Evolutionary conservation across 805 yeast genomes (phyloP).

Genomic region (Candida andamanensis): DNA sequence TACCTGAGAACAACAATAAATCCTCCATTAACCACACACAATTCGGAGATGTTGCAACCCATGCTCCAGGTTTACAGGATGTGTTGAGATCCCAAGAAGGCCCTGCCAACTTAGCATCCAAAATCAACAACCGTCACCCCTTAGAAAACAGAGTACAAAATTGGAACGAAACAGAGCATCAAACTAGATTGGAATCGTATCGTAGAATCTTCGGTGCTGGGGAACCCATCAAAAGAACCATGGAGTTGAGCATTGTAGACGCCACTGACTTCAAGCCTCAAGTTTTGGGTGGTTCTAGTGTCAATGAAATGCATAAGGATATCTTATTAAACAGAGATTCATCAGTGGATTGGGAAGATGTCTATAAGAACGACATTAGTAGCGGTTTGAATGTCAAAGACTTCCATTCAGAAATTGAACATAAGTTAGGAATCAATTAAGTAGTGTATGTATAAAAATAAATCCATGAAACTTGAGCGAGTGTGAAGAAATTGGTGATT

Average conservation of each 20-base stretch:
- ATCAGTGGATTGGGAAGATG: conserved; percentile 88
- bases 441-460: neutral
- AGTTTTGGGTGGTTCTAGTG: conserved; percentile 47
- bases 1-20: conserved; percentile 47
- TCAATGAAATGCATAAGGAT: conserved; percentile 60
- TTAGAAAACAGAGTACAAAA: conserved; percentile 66
- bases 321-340: conserved; percentile 75
- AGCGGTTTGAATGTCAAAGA: conserved; percentile 38
- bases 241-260: conserved; percentile 78
- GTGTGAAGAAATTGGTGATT: neutral
- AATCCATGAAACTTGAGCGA: neutral
- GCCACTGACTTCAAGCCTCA: conserved; percentile 66
- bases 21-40: conserved; percentile 47
- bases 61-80: conserved; percentile 69
- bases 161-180: conserved; percentile 78
- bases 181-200: conserved; percentile 67
- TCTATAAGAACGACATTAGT: conserved; percentile 57
- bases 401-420: conserved; percentile 74
- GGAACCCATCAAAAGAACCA: conserved; percentile 85
- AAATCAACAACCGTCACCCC: conserved; percentile 78
- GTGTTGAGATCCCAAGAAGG: conserved; percentile 63
- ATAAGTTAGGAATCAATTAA: conserved; percentile 47
- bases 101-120: conserved; percentile 53
- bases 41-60: conserved; percentile 52
- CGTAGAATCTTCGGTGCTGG: conserved; percentile 87